Evolutionary conservation across 768 basidiomycete genomes (phyloP).

Genomic region (Tulasnella calospora): DNA sequence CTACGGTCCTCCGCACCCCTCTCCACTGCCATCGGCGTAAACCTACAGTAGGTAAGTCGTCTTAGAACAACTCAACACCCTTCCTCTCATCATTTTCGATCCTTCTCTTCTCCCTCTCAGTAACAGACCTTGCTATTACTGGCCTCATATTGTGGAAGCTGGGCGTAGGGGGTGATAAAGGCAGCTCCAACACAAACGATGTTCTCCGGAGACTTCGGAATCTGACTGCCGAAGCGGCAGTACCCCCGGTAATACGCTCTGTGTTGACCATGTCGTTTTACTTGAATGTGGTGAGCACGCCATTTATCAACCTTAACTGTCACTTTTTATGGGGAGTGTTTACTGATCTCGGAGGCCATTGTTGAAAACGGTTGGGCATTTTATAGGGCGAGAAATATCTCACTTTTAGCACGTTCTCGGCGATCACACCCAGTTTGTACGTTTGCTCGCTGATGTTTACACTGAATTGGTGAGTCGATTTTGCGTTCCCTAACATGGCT

Average conservation of each 20-base stretch:
- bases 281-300: background rate
- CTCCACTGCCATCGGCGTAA: background rate
- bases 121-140: background rate
- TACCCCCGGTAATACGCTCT: background rate
- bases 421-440: background rate
- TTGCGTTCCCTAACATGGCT: background rate
- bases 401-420: background rate
- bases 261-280: background rate
- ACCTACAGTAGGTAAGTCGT: constrained; percentile 5
- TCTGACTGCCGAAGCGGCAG: background rate
- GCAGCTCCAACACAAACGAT: background rate
- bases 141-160: background rate
- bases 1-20: no score
- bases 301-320: background rate
- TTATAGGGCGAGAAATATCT: background rate
- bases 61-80: background rate
- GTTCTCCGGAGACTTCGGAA: background rate
- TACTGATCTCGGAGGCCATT: background rate
- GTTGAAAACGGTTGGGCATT: background rate
- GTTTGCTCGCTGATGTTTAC: background rate
- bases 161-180: background rate
- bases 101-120: background rate
- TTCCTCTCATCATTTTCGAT: background rate
- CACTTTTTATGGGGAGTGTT: background rate
- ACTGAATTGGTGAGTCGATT: background rate